Evolutionary conservation across 495 filamentous ascomycete species (phyloP), one percentile per base, ranked within the genome.

Genomic region (Hyphodiscus hymeniophilus): DNA sequence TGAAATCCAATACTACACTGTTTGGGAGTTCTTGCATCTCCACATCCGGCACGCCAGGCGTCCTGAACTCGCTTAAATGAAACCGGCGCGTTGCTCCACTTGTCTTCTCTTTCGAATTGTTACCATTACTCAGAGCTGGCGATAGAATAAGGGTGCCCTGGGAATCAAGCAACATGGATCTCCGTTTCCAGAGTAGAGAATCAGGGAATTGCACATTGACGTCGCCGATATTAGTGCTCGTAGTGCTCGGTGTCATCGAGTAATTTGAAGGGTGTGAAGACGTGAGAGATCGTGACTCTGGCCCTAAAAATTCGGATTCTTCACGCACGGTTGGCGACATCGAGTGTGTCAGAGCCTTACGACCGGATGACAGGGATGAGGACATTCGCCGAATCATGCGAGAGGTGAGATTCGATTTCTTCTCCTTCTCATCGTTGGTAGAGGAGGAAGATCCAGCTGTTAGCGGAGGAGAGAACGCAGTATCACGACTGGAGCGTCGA

Each of bases 141-240:
- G 65, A 62, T 40, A 66, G 48, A 49, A 92, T 78, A 35, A 96
- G 62, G 57, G 82, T 83, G 8, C 90, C 90, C 38, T 82, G 71
- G 48, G 74, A 74, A 60, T 94, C 85, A 38, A 96, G 72, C 42
- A 81, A 76, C 67, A 94, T 80, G 57, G 79, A 81, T 42, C 89
- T 79, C 41, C 88, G 82, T 65, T 94, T 95, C 90, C 90, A 96
- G 8, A 96, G 71, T 18, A 95, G 73, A 36, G 82, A 90, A 61
- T 94, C 90, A 1, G 90, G 89, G 58, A 96, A 94, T 57, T 96
- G 90, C 3, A 95, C 80, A 53, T 96, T 94, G 42, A 94, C 81
- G 58, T 95, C 89, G 32, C 90, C 89, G 61, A 94, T 75, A 42
- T 82, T 77, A 22, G 84, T 67, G 17, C 77, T 75, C 28, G 63